These are phyloP conservation scores for Geotrichum bryndzae DNA, from an alignment of 1,139 yeast species.

Conservation along the genomic window DNA sequence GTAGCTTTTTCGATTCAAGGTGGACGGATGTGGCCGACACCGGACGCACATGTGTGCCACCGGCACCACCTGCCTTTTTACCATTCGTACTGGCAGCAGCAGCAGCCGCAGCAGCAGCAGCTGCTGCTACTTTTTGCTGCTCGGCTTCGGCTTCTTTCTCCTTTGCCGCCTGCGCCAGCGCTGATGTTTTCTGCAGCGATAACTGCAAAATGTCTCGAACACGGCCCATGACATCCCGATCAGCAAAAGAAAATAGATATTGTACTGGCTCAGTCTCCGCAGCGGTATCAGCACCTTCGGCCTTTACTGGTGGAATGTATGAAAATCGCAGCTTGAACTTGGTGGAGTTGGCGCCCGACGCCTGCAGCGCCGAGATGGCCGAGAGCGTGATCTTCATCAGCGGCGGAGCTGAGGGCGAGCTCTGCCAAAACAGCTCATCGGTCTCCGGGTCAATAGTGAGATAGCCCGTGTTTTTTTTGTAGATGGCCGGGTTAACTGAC, in stretches of 20 bases:
- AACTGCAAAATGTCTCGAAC: conserved; percentile 66
- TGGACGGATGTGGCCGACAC: conserved; percentile 10
- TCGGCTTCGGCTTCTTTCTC: conserved; percentile 55
- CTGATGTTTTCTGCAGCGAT: conserved; percentile 39
- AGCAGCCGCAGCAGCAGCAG: conserved; percentile 29
- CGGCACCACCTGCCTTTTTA: conserved; percentile 25
- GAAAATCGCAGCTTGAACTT: conserved; percentile 61
- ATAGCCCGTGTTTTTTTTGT: conserved; percentile 28
- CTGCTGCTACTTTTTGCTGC: conserved; percentile 23
- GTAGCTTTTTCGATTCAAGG: conserved; percentile 45
- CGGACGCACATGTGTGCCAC: conserved; percentile 34
- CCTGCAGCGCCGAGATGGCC: conserved; percentile 54
- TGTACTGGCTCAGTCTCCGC: conserved; percentile 42
- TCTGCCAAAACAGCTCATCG: conserved; percentile 24
- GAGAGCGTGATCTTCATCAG: conserved; percentile 19
- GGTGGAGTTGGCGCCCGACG: conserved; percentile 64
- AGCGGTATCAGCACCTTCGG: neutral
- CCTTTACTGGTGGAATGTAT: conserved; percentile 26
- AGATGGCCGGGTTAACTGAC: conserved; percentile 24
- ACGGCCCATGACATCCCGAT: conserved; percentile 68
- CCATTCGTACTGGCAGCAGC: conserved; percentile 29
- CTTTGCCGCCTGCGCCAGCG: conserved; percentile 11
- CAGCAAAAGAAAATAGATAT: conserved; percentile 55
- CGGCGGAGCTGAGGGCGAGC: conserved; percentile 20
- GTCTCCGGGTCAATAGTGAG: conserved; percentile 22